Percentiles rank a stretch among this genome's conserved stretches.
Conservation (phyloP, 2,329 filamentous ascomycete species). For the Aspergillaceae sp. region DNA sequence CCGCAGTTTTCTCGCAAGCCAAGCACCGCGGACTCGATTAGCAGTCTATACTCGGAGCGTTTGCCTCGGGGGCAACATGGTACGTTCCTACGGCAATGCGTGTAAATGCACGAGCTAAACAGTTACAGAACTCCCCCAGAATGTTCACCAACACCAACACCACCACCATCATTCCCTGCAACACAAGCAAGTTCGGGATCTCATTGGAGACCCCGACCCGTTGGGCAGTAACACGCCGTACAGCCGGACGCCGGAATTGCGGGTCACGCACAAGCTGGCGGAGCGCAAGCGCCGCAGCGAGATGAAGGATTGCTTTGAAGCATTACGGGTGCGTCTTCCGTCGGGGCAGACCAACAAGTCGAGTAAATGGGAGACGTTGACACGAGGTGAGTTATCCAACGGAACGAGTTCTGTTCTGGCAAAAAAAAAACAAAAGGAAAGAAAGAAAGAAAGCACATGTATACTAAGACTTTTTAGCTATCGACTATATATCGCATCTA, state of each 20-base stretch:
- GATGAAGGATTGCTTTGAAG: constrained; percentile 46
- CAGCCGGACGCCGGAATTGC: constrained; percentile 42
- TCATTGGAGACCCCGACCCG: constrained; percentile 40
- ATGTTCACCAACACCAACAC: constrained; percentile 17
- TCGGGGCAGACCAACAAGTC: constrained; percentile 43
- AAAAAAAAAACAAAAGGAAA: too few species aligned
- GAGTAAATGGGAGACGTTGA: constrained; percentile 46
- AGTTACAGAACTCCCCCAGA: constrained; percentile 37
- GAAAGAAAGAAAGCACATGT: background rate
- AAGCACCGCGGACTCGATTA: constrained; percentile 41
- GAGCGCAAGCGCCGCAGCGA: constrained; percentile 45
- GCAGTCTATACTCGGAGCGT: constrained; percentile 40
- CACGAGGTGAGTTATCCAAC: constrained; percentile 29
- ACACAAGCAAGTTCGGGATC: constrained; percentile 40
- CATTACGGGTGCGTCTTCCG: constrained; percentile 37
- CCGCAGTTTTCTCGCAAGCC: constrained; percentile 36
- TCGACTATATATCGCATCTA: constrained; percentile 40
- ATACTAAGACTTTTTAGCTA: constrained; percentile 26
- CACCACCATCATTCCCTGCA: constrained; percentile 38
- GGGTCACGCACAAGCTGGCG: constrained; percentile 43
- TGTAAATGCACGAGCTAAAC: constrained; percentile 1
- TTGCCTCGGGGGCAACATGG: constrained; percentile 42
- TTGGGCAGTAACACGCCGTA: constrained; percentile 38
- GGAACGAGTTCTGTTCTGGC: background rate
- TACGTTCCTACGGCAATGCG: constrained; percentile 16